Evolutionary conservation across 2,329 filamentous ascomycete genomes (phyloP), one percentile per base, ranked within the genome.

Genomic region (Stachybotrys chartarum): DNA sequence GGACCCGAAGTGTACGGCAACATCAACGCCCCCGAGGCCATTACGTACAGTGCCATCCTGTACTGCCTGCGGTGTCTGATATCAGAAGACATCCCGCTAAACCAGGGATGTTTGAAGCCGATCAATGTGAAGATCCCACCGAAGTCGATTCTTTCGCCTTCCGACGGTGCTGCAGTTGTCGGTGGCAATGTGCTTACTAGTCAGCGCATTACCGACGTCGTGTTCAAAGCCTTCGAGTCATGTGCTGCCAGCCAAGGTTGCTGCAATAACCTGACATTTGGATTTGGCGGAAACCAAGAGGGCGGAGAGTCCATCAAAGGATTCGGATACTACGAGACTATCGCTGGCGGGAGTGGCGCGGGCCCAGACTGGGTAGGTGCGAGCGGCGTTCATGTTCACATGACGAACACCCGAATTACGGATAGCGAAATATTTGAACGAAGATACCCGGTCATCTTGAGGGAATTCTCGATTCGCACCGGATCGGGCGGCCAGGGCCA

Each of bases 11-110:
- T 91, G 1, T 90, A 90, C 63, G 88, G 82, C 32, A 92, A 91
- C 63, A 86, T 86, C 70, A 94, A 94, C 64, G 89, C 90, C 0
- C 90, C 90, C 0, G 82, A 90, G 70, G 90, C 90, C 3, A 88
- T 94, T 51, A 92, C 88, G 0, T 91, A 89, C 72, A 88, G 84
- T 7, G 90, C 90, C n/a, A 92, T 93, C 61, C 93, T 94, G 60
- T 94, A 94, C 75, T 93, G 88, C 63, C 76, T 94, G 16, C 82
- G 90, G 30, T 90, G 86, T 63, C 77, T 94, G 55, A 91, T 94
- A 60, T 86, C 82, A 8, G 84, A 90, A 63, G 89, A 93, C 59
- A 92, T 94, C 7, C 90, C 90, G 0, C 75, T 94, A 4, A 94
- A 94, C 68, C 90, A 94, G 69, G 90, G 90, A 58, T 93, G 90